Base-by-base conservation (phyloP, 352 stramenopile species). In the Pythium vanterpoolii region DNA sequence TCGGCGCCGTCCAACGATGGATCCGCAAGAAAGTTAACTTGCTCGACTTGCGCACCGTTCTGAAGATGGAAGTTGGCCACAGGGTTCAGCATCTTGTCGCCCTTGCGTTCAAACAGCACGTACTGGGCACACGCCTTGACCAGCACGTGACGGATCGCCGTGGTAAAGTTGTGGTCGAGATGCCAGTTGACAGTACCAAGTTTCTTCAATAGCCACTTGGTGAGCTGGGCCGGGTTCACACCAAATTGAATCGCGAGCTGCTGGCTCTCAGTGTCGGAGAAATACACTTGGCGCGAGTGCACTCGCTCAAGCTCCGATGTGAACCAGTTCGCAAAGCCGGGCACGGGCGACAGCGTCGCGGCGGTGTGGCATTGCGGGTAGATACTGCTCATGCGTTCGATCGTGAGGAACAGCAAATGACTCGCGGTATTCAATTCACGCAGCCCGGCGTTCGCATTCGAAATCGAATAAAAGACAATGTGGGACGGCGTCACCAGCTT, bases 401-500 rank as follows among this genome's bases (percentile, higher is more conserved):
- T 93, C 9, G 85, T 92, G 28, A 93, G 64, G 43, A 95, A 95
- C 18, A 95, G 60, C 52, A 95, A 63, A 24, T 95, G 85, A 26
- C 81, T 92, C 19, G 81, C 85, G 1, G 89, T 87, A 54, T 95
- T 95, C 23, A 95, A 56, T 34, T 85, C 85, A 0, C 80, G 81
- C n/a, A 95, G 72, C 14, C 85, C 85, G 18, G 64, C 62, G 60
- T 95, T 91, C 19, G 83, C 76, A 51, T 87, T 95, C 3, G 81
- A 92, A 14, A 95, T 87, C 18, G 85, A 87, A 51, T 95, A 95
- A 47, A 93, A 95, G 38, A 95, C 79, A n/a, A 89, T 81, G 54
- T 95, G 85, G 14, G 83, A 86, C 5, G 81, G 83, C 4, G 72
- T 73, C 21, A 49, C 53, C 26, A 79, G 59, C 7, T 73, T 60